Conservation (phyloP, 345 rosid species). For the thale cress (Arabidopsis thaliana) region DNA sequence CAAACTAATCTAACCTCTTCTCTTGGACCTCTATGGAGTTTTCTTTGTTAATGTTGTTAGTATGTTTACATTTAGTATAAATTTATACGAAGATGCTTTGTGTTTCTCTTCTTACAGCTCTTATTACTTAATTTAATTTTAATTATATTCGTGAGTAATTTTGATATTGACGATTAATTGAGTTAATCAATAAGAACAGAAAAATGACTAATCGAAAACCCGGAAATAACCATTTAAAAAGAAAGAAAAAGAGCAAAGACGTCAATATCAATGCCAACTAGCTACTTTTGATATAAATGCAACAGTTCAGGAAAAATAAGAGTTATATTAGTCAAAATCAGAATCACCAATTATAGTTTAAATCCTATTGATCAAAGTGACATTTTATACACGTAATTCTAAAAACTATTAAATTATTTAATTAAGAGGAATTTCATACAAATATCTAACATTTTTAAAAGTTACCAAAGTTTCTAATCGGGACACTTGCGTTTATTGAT, state of each 20-base stretch:
- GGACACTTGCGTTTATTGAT: constrained; percentile 36
- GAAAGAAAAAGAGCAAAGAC: constrained; percentile 3
- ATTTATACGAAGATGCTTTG: too few relatives aligned
- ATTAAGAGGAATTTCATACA: constrained; percentile 30
- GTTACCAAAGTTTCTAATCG: constrained; percentile 35
- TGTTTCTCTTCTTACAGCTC: too few relatives aligned
- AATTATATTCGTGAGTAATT: neutral
- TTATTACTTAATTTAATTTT: too few relatives aligned
- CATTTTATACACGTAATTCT: constrained; percentile 34
- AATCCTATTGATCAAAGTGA: constrained; percentile 11
- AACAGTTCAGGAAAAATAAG: constrained; percentile 27
- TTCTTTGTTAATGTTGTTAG: too few relatives aligned
- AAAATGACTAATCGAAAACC: neutral
- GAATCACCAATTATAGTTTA: neutral
- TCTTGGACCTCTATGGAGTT: neutral
- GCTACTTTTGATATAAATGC: constrained; percentile 35
- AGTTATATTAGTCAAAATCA: constrained; percentile 42
- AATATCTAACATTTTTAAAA: constrained; percentile 32
- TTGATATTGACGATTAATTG: neutral
- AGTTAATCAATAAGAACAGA: neutral
- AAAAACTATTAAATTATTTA: constrained; percentile 2
- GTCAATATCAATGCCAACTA: constrained; percentile 48
- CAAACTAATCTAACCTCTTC: constrained; percentile 3
- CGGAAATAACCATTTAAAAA: neutral
- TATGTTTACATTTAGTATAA: too few relatives aligned